Evolutionary conservation across 257 asterid genomes (phyloP).

Genomic region (Nicotiana tomentosiformis): DNA sequence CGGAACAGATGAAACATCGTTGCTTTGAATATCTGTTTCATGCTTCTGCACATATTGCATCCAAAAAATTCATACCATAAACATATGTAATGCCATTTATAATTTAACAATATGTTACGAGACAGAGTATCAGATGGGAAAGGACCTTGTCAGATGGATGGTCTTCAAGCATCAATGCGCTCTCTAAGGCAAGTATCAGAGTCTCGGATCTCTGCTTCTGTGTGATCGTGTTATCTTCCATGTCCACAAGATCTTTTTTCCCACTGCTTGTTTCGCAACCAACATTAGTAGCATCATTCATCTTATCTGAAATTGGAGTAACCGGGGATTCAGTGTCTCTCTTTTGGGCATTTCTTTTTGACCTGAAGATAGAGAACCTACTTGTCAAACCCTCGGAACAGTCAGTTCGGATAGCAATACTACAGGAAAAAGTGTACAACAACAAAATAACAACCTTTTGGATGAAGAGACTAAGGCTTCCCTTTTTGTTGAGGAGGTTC

Average conservation of each 20-base stretch:
- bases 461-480: not conserved
- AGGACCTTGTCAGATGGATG: slow-evolving; percentile 2
- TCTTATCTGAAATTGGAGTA: slow-evolving; percentile 4
- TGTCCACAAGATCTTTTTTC: not conserved
- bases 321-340: not conserved
- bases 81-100: not conserved
- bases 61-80: not conserved
- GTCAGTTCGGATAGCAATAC: not conserved
- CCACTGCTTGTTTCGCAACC: not conserved
- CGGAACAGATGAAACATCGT: not conserved
- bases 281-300: not conserved
- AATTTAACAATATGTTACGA: not conserved
- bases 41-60: not conserved
- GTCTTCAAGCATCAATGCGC: not conserved
- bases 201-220: not conserved
- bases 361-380: not conserved
- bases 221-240: not conserved
- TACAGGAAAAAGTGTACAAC: not conserved
- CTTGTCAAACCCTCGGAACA: not conserved
- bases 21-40: not conserved
- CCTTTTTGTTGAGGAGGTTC: slow-evolving; percentile 10
- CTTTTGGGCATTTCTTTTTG: not conserved
- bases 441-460: not conserved
- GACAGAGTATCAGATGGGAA: not conserved
- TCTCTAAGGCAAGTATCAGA: not conserved